Evolutionary conservation across 2,329 filamentous ascomycete genomes (phyloP).

Genomic region (Fusarium avenaceum): DNA sequence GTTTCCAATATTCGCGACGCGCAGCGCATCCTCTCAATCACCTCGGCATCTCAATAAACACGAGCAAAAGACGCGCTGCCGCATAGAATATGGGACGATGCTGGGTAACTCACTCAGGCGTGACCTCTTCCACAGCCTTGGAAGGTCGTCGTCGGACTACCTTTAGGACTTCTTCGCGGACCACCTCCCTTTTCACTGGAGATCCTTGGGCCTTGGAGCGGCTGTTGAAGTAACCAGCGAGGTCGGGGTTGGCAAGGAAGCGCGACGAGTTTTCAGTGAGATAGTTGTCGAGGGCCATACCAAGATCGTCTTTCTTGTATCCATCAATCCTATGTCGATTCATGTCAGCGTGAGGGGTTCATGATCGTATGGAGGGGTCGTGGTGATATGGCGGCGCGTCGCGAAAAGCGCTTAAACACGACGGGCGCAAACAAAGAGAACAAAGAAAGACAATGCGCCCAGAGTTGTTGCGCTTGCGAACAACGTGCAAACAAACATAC

Average conservation of each 20-base stretch:
- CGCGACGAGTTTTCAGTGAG: constrained; percentile 76
- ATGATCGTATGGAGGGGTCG: constrained; percentile 24
- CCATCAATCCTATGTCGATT: constrained; percentile 70
- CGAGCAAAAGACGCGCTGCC: constrained; percentile 27
- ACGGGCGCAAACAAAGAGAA: constrained; percentile 36
- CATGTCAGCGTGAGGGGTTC: constrained; percentile 37
- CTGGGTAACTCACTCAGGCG: constrained; percentile 59
- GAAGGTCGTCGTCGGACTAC: constrained; percentile 61
- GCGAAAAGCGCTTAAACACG: constrained; percentile 35
- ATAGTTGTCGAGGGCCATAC: constrained; percentile 78
- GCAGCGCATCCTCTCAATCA: constrained; percentile 11
- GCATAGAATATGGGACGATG: constrained; percentile 3
- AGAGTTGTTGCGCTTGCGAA: constrained; percentile 4
- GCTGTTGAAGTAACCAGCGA: constrained; percentile 82
- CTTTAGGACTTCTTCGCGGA: constrained; percentile 59
- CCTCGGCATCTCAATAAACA: constrained; percentile 23
- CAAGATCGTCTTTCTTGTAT: constrained; percentile 84
- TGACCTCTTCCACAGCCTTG: constrained; percentile 62
- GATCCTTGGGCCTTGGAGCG: constrained; percentile 71
- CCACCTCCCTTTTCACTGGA: constrained; percentile 69
- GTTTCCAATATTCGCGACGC: constrained; percentile 4
- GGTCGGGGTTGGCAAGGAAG: constrained; percentile 72
- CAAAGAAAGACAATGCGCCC: constrained; percentile 21
- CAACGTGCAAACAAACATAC: background rate
- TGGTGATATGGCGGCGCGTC: constrained; percentile 34